These are phyloP conservation scores for Sugiyamaella lignohabitans DNA, from an alignment of 805 yeast species.

Conservation along the genomic window DNA sequence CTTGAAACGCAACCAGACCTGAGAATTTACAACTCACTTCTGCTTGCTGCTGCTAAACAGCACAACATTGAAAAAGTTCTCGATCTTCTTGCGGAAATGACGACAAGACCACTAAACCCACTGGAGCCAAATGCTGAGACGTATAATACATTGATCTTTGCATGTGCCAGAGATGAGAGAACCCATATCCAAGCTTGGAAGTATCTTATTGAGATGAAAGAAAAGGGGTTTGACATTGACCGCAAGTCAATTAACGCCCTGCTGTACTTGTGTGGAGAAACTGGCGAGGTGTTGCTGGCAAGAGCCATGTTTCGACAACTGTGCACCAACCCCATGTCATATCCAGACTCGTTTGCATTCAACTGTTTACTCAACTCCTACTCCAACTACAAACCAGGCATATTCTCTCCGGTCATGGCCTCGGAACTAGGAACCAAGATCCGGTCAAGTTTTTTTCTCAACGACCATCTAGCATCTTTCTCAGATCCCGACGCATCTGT, in stretches of 20 bases:
- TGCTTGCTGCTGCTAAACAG: conserved; percentile 56
- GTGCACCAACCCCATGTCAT: conserved; percentile 20
- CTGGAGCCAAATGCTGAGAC: conserved; percentile 40
- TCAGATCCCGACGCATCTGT: neutral
- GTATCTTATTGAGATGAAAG: conserved; percentile 58
- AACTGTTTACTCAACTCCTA: conserved; percentile 32
- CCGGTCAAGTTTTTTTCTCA: conserved; percentile 21
- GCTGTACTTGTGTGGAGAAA: conserved; percentile 68
- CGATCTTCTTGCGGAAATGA: conserved; percentile 70
- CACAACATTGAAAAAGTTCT: conserved; percentile 66
- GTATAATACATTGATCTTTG: conserved; percentile 55
- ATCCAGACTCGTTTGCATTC: conserved; percentile 28
- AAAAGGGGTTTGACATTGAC: conserved; percentile 29
- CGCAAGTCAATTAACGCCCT: conserved; percentile 54
- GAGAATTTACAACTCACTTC: conserved; percentile 62
- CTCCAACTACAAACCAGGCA: conserved; percentile 24
- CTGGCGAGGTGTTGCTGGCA: conserved; percentile 68
- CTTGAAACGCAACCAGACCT: conserved; percentile 59
- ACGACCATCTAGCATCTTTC: neutral
- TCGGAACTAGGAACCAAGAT: conserved; percentile 25
- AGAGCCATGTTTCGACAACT: conserved; percentile 45
- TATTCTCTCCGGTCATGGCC: conserved; percentile 25
- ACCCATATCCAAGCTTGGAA: conserved; percentile 66
- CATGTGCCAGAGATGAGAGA: conserved; percentile 51
- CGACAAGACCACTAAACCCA: conserved; percentile 29